Base-by-base conservation (phyloP, 805 yeast species). In the Metschnikowia koreensis region DNA sequence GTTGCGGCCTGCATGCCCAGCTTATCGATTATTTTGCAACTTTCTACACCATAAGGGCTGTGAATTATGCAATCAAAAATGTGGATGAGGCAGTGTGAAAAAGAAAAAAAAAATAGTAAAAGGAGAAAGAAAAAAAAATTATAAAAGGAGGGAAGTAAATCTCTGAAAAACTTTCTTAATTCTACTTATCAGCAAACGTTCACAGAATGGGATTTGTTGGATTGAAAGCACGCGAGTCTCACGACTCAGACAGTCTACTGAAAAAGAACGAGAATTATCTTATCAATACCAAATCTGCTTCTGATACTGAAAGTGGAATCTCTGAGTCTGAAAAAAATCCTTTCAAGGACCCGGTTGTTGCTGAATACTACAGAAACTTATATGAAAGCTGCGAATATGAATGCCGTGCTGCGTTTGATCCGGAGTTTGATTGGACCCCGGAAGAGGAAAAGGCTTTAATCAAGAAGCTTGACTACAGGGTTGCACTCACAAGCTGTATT, bases 401-500 rank as follows among this genome's bases (percentile, higher is more conserved):
- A 60, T 78, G 86, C 54, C 70, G 80, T 22, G 67, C 71, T 36
- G 71, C 71, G 15, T 80, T 84, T 60, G 88, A 86, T 60, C 86
- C 88, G 0, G 70, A 72, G 0, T 74, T 82, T 38, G 60, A 54
- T 13, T 84, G 88, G 89, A 69, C 80, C 0, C 57, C 55, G 5
- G 68, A 74, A 44, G 87, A 82, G 59, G 87, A 84, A 53, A 69
- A 66, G 37, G 69, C 64, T 40, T 61, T 84, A 6, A 63, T 76
- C 13, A 60, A 81, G 63, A 82, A 81, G 59, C 69, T 81, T 40
- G 88, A 85, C 54, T 73, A 73, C 68, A 68, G 76, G 43, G 86
- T 84, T 28, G 70, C 83, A 5, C 66, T 81, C 31, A 74, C 84
- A 73, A 86, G 86, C 0, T 81, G 81, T 53, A 58, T 83, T 51